A percentile compares a stretch with the other conserved stretches of the same genome.
phyloP scores from a whole-genome alignment of 371 early-diverging fungal genomes.

The Batrachochytrium dendrobatidis region DNA sequence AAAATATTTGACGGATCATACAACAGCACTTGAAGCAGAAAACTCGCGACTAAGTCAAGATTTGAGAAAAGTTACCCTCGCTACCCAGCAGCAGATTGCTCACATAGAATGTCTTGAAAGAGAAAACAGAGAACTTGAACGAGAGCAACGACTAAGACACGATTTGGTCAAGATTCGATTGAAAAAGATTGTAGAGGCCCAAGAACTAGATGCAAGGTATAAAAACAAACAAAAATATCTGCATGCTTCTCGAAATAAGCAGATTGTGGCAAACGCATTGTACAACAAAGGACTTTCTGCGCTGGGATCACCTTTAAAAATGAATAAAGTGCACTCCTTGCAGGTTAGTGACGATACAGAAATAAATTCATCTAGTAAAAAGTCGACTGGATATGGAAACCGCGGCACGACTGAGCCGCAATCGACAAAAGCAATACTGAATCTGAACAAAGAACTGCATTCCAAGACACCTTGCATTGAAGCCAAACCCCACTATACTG shows the following conservation, averaged over 20 bases:
- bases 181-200: slow-evolving; percentile 15
- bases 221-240: neutral
- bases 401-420: neutral
- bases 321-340: neutral
- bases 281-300: neutral
- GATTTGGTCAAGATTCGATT: slow-evolving; percentile 30
- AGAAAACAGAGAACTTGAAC: slow-evolving; percentile 29
- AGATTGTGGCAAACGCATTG: neutral
- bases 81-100: slow-evolving; percentile 26
- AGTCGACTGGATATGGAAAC: neutral
- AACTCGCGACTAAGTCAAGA: slow-evolving; percentile 29
- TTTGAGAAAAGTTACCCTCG: slow-evolving; percentile 19
- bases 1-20: slow-evolving; percentile 35
- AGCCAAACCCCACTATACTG: neutral
- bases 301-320: neutral
- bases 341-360: neutral
- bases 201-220: slow-evolving; percentile 9
- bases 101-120: slow-evolving; percentile 25
- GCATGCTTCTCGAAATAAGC: slow-evolving; percentile 6
- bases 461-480: neutral
- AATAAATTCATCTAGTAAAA: neutral
- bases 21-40: slow-evolving; percentile 30
- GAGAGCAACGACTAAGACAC: slow-evolving; percentile 25
- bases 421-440: neutral
- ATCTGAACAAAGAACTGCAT: neutral